Percentiles rank a stretch among this genome's conserved stretches.
Conservation (phyloP, 129 eudicot genomes). For the Logfia minima region DNA sequence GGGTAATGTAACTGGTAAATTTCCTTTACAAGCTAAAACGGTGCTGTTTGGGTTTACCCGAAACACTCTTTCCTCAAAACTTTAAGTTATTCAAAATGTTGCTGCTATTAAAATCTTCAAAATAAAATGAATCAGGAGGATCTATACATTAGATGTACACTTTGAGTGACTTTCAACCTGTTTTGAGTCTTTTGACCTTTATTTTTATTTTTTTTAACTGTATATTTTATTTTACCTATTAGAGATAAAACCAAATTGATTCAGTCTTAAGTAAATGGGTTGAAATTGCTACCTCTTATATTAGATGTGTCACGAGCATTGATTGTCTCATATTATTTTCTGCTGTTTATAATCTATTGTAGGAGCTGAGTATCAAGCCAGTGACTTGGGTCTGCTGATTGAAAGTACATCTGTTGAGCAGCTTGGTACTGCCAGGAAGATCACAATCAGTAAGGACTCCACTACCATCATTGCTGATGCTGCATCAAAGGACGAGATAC, state of each 20-base stretch:
- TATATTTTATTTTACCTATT: background rate
- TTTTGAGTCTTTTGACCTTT: background rate
- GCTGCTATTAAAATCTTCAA: background rate
- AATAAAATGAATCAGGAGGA: background rate
- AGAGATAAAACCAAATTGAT: background rate
- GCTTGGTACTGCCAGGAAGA: constrained; percentile 70
- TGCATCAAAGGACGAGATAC: constrained; percentile 81
- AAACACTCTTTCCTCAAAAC: background rate
- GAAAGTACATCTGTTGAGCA: constrained; percentile 63
- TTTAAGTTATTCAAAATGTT: background rate
- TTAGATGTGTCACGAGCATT: background rate
- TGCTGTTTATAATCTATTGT: constrained; percentile 3
- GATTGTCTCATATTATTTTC: background rate
- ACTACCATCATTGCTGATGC: constrained; percentile 84
- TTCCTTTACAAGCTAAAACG: background rate
- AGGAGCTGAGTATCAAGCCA: constrained; percentile 87
- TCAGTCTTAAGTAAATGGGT: background rate
- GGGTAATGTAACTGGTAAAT: too few relatives aligned
- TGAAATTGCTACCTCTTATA: background rate
- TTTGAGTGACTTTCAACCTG: background rate
- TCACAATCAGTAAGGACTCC: constrained; percentile 65
- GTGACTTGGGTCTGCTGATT: constrained; percentile 59
- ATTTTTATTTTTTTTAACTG: background rate
- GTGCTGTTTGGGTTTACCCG: background rate
- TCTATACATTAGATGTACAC: background rate